Conservation (phyloP, 768 basidiomycete genomes). For the Boletus pseudopeckii region DNA sequence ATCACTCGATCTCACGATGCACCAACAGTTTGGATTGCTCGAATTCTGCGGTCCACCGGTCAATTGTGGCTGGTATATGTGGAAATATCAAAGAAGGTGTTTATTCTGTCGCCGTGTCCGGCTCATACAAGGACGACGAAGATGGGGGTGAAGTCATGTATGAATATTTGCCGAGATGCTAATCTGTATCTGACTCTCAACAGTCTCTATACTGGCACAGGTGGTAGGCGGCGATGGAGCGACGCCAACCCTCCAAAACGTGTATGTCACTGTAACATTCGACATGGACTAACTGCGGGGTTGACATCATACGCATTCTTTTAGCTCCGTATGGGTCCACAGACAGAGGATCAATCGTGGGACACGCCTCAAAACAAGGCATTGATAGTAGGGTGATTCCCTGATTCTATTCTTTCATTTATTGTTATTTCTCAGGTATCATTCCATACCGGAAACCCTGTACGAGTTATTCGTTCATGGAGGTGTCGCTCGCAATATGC, state of each 20-base stretch:
- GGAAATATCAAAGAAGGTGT: constrained; percentile 11
- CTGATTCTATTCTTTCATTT: background rate
- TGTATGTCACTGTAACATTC: constrained; percentile 11
- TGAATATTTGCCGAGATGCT: background rate
- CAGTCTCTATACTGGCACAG: constrained; percentile 29
- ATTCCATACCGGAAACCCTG: constrained; percentile 10
- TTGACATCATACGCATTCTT: background rate
- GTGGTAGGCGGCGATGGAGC: constrained; percentile 16
- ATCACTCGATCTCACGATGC: background rate
- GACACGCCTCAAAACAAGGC: constrained; percentile 6
- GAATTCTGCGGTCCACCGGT: constrained; percentile 18
- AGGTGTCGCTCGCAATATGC: constrained; percentile 24
- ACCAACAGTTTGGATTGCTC: constrained; percentile 8
- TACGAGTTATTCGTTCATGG: constrained; percentile 28
- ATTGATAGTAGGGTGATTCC: constrained; percentile 12
- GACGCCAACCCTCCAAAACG: constrained; percentile 15
- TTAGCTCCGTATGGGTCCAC: constrained; percentile 23
- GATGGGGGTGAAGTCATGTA: constrained; percentile 28
- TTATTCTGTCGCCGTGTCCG: constrained; percentile 21
- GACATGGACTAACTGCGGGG: background rate
- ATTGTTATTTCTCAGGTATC: constrained; percentile 17
- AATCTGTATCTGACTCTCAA: background rate
- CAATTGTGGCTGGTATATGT: constrained; percentile 13
- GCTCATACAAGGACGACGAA: constrained; percentile 22
- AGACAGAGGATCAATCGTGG: constrained; percentile 25